These are phyloP conservation scores for Hamamelis virginiana DNA, from an alignment of 164 flowering plant species.

Conservation along the genomic window DNA sequence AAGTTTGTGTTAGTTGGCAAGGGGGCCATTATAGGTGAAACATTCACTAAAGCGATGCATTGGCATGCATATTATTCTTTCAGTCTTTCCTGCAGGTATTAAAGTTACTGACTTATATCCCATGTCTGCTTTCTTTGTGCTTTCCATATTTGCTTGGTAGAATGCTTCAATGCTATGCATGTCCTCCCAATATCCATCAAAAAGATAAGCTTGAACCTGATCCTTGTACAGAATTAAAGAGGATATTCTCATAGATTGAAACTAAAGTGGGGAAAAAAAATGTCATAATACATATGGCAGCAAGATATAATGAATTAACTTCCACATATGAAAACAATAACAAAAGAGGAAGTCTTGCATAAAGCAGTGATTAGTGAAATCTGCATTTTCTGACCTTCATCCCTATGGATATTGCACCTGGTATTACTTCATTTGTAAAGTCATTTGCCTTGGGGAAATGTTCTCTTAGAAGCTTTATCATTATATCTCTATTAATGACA, in stretches of 20 bases:
- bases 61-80: too few relatives aligned
- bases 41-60: too few relatives aligned
- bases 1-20: slow-evolving; percentile 22
- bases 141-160: slow-evolving; percentile 73
- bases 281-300: too few relatives aligned
- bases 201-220: slow-evolving; percentile 58
- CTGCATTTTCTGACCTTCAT: slow-evolving; percentile 47
- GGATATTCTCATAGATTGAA: background rate
- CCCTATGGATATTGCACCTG: slow-evolving; percentile 68
- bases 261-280: background rate
- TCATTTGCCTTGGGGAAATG: slow-evolving; percentile 61
- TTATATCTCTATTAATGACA: slow-evolving; percentile 51
- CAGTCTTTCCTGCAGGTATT: slow-evolving; percentile 11
- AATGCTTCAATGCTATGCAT: slow-evolving; percentile 69
- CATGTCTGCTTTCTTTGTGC: slow-evolving; percentile 38
- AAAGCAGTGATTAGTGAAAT: background rate
- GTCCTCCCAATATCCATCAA: slow-evolving; percentile 83
- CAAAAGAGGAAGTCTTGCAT: background rate
- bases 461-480: slow-evolving; percentile 56
- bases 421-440: slow-evolving; percentile 59
- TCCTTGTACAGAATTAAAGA: slow-evolving; percentile 1
- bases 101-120: slow-evolving; percentile 51
- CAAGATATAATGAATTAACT: too few relatives aligned
- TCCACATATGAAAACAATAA: background rate
- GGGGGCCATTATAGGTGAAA: background rate